phyloP scores from a whole-genome alignment of 257 asterid genomes.

The Plantago ovata region DNA sequence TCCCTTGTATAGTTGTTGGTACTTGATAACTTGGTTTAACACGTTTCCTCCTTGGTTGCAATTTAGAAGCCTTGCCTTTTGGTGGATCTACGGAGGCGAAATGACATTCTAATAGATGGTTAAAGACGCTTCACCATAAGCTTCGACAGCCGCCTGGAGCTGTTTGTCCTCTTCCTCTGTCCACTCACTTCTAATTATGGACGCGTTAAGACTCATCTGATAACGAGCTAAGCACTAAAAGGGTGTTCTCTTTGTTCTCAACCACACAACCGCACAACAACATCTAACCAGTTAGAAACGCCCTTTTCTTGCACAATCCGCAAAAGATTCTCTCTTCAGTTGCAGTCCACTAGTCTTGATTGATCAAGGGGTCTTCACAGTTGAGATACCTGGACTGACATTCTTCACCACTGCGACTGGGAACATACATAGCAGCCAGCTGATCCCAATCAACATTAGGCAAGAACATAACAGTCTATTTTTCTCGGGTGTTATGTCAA shows the following conservation, averaged over 20 bases:
- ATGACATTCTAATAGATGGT: constrained; percentile 58
- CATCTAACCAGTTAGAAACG: constrained; percentile 73
- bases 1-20: no score
- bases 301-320: constrained; percentile 65
- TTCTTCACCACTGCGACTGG: constrained; percentile 74
- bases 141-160: constrained; percentile 75
- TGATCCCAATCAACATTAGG: constrained; percentile 89
- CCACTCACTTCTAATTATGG: constrained; percentile 90
- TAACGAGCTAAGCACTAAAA: constrained; percentile 92
- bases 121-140: constrained; percentile 82
- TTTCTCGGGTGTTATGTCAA: constrained; percentile 63
- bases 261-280: constrained; percentile 61
- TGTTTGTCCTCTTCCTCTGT: constrained; percentile 72
- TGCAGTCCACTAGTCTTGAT: constrained; percentile 56
- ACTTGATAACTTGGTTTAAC: no score
- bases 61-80: constrained; percentile 26
- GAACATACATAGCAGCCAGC: constrained; percentile 72
- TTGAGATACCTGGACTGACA: constrained; percentile 86
- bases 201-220: constrained; percentile 94
- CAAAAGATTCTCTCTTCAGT: constrained; percentile 78
- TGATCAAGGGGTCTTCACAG: constrained; percentile 75
- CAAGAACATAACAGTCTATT: constrained; percentile 64
- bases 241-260: constrained; percentile 81
- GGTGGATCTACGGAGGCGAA: constrained; percentile 6
- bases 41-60: no score